Evolutionary conservation across 2,329 filamentous ascomycete genomes (phyloP), one percentile per base, ranked within the genome.

Genomic region (Aspergillus calidoustus): DNA sequence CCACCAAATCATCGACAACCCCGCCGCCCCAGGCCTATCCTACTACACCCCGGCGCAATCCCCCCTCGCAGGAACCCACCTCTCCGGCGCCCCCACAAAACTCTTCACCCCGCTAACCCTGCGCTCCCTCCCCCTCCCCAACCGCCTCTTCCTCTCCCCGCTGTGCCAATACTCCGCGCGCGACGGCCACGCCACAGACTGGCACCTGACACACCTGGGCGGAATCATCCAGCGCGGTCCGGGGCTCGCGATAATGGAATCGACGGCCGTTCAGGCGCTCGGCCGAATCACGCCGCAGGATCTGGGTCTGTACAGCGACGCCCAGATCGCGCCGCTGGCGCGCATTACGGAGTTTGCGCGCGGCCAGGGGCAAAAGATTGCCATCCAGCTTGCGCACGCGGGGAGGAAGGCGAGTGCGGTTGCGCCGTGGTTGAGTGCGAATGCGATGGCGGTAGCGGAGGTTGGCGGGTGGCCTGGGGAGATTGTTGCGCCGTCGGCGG

Each of bases 161-260:
- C 31, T 54, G 5, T 54, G 51, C 51, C 31, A 43, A 74, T 90
- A 90, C 76, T 87, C 83, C 4, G 85, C 87, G n/a, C 72, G 87
- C 44, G 84, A 90, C 72, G 88, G 93, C 43, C 89, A 94, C 76
- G 81, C 89, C 65, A 93, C 90, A 2, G 84, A 90, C 73, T 97
- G 89, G 86, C 92, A 96, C 75, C 81, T 94, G 54, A 87, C 92
- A 13, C 93, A 96, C 72, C 83, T 94, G 17, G 91, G 92, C 61
- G 88, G 91, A 64, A 93, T 93, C 68, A 85, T 91, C 34, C 83
- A 89, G 61, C 87, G 90, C 58, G 93, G 93, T 11, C 89, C 91
- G 0, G 90, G 87, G 1, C 81, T 96, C n/a, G 80, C 89, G 47
- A 86, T 93, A 64, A 82, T 93, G 60, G 93, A 97, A 79, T 91